These are phyloP conservation scores for Ampelomyces quisqualis DNA, from an alignment of 2,329 filamentous ascomycete genomes.

Conservation along the genomic window DNA sequence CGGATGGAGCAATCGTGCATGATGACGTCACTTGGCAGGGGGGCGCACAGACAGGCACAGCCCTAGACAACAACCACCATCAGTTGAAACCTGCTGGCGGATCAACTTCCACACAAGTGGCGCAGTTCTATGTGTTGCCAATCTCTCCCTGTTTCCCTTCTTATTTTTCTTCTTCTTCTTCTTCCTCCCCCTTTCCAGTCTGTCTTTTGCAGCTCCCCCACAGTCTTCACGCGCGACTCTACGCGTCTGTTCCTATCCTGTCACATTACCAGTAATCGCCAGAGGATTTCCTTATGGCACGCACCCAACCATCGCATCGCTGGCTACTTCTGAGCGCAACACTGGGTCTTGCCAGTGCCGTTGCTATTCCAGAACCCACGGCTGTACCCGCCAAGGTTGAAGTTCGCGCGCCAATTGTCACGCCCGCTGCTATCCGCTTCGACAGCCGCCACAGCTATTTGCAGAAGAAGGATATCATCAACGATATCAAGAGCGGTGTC, in stretches of 20 bases:
- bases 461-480: conserved; percentile 35
- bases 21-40: background rate
- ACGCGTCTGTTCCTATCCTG: background rate
- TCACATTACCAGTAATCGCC: background rate
- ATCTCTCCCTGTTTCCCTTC: background rate
- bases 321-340: conserved; percentile 26
- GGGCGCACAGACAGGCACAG: too few relatives aligned
- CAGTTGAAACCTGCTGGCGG: background rate
- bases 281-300: conserved; percentile 16
- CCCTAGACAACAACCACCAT: background rate
- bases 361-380: conserved; percentile 37
- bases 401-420: conserved; percentile 34
- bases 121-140: background rate
- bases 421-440: conserved; percentile 39
- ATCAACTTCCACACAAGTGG: background rate
- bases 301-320: conserved; percentile 15
- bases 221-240: background rate
- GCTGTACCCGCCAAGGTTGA: conserved; percentile 32
- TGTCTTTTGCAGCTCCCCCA: background rate
- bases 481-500: conserved; percentile 36
- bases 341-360: conserved; percentile 24
- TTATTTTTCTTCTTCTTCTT: background rate
- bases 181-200: background rate
- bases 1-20: too few relatives aligned
- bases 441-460: conserved; percentile 35